A percentile compares a stretch with the other conserved stretches of the same genome.
Conservation (phyloP, 495 filamentous ascomycete species). For the Lasiosphaeria hispida region DNA sequence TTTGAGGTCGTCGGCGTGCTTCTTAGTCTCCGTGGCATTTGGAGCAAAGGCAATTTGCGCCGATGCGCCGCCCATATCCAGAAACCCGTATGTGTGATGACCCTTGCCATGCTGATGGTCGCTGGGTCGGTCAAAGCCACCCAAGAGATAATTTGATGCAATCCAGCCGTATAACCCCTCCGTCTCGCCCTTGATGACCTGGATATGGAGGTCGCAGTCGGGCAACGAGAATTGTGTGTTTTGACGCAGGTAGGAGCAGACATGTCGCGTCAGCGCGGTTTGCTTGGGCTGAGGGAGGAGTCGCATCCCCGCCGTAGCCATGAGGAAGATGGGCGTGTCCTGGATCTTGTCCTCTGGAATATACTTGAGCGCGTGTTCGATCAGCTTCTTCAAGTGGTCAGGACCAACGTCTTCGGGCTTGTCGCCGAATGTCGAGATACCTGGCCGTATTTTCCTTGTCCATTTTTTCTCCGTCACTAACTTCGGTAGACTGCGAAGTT, state of each 20-base stretch:
- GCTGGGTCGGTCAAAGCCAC: constrained; percentile 82
- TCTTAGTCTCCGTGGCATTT: constrained; percentile 84
- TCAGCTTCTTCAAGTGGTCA: constrained; percentile 72
- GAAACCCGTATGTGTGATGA: constrained; percentile 94
- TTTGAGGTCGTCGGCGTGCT: constrained; percentile 87
- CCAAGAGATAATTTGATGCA: constrained; percentile 93
- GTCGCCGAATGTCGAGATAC: constrained; percentile 85
- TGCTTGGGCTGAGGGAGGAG: constrained; percentile 74
- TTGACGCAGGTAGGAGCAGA: constrained; percentile 77
- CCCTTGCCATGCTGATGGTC: constrained; percentile 73
- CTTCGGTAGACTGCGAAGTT: constrained; percentile 70
- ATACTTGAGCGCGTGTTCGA: constrained; percentile 78
- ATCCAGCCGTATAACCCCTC: constrained; percentile 99
- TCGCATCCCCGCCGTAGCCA: constrained; percentile 96
- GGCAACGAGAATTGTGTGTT: constrained; percentile 83
- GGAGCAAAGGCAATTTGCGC: constrained; percentile 98
- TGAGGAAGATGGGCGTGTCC: constrained; percentile 88
- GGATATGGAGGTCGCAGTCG: constrained; percentile 86
- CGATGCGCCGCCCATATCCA: constrained; percentile 98
- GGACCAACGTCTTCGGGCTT: constrained; percentile 72
- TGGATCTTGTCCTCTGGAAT: constrained; percentile 76
- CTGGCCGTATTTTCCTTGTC: constrained; percentile 91
- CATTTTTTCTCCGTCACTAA: constrained; percentile 81
- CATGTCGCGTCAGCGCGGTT: constrained; percentile 65
- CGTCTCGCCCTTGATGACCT: constrained; percentile 95